Percentiles rank a stretch among this genome's conserved stretches.
Conservation (phyloP, 2,329 filamentous ascomycete species). For the Fusarium chaquense region DNA sequence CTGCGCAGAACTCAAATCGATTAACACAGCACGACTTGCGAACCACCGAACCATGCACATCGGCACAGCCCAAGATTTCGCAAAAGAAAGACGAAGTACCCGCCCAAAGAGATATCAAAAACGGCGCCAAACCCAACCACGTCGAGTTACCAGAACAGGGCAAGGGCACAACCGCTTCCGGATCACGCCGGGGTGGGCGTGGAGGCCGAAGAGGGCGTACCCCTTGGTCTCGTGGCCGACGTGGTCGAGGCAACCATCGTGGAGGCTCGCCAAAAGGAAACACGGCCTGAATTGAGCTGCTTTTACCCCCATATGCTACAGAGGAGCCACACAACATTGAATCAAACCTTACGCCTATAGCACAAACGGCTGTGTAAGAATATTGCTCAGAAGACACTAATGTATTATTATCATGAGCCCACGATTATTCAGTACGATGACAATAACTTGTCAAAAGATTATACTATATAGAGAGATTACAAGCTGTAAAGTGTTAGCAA, state of each 20-base stretch:
- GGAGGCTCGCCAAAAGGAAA: slow-evolving; percentile 7
- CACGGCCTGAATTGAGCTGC: slow-evolving; percentile 7
- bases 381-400: background rate
- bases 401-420: slow-evolving; percentile 10
- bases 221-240: slow-evolving; percentile 46
- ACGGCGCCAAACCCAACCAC: slow-evolving; percentile 8
- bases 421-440: background rate
- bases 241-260: slow-evolving; percentile 42
- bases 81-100: slow-evolving; percentile 1
- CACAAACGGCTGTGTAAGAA: background rate
- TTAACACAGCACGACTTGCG: background rate
- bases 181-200: slow-evolving; percentile 35
- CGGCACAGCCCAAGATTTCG: background rate
- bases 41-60: background rate
- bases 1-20: background rate
- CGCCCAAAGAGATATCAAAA: background rate
- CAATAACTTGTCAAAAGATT: background rate
- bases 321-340: slow-evolving; percentile 1
- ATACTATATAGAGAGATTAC: background rate
- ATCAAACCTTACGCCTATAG: slow-evolving; percentile 5
- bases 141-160: slow-evolving; percentile 26
- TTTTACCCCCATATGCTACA: background rate
- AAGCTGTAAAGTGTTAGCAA: background rate
- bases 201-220: slow-evolving; percentile 46
- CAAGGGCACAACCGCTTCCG: background rate